A percentile compares a stretch with the other conserved stretches of the same genome.
phyloP scores from a whole-genome alignment of 1,139 yeast species.

The Scheffersomyces lignicola region DNA sequence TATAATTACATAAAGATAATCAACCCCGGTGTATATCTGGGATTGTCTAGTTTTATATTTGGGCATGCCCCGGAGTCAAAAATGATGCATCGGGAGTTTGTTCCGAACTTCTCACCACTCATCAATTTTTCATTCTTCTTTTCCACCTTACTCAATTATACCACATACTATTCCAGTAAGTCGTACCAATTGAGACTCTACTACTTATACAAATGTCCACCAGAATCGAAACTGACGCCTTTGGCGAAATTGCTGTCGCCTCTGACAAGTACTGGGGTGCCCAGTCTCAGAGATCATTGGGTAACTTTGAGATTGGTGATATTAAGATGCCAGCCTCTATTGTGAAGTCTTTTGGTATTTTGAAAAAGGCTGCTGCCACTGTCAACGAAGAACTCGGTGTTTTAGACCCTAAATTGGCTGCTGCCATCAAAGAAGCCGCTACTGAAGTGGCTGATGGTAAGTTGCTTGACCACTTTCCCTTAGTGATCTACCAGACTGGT shows the following conservation, averaged over 20 bases:
- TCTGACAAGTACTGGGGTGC: slow-evolving; percentile 93
- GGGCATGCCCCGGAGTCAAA: background rate
- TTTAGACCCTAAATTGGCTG: slow-evolving; percentile 78
- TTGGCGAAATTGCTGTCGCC: slow-evolving; percentile 93
- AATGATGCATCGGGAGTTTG: background rate
- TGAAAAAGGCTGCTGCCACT: slow-evolving; percentile 93
- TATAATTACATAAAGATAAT: too few species aligned
- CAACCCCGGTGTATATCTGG: background rate
- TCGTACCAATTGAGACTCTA: background rate
- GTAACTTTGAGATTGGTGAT: slow-evolving; percentile 95
- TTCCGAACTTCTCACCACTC: background rate
- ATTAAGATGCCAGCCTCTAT: slow-evolving; percentile 92
- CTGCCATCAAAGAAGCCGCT: slow-evolving; percentile 90
- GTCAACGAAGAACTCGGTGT: slow-evolving; percentile 81
- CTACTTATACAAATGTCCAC: too few species aligned
- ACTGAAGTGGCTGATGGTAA: slow-evolving; percentile 93
- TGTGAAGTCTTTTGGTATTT: slow-evolving; percentile 86
- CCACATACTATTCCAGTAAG: background rate
- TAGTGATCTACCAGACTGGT: slow-evolving; percentile 98
- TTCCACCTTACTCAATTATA: background rate
- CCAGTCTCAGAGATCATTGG: slow-evolving; percentile 91
- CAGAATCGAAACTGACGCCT: slow-evolving; percentile 91
- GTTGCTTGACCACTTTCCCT: slow-evolving; percentile 90
- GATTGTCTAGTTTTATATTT: background rate
- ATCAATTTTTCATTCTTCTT: background rate